These are phyloP conservation scores for Stevia rebaudiana DNA, from an alignment of 140 eudicot genomes.

Conservation along the genomic window DNA sequence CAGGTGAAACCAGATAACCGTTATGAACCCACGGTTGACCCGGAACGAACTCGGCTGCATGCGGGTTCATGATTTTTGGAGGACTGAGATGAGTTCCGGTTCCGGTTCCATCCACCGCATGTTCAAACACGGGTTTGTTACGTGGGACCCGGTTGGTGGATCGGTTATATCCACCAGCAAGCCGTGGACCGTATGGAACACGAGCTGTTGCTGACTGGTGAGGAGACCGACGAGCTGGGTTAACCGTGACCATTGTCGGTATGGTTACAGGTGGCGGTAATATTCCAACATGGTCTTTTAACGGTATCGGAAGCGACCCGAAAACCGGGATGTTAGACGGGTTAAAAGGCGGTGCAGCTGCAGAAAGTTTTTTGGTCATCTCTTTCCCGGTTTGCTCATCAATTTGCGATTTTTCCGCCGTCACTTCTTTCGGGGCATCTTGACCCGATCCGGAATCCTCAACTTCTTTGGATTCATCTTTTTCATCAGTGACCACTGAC, in stretches of 20 bases:
- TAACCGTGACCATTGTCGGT: conserved; percentile 60
- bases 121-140: conserved; percentile 48
- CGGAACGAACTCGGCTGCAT: conserved; percentile 86
- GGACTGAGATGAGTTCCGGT: conserved; percentile 55
- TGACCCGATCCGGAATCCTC: conserved; percentile 16
- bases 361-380: conserved; percentile 75
- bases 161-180: conserved; percentile 75
- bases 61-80: conserved; percentile 81
- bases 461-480: conserved; percentile 8
- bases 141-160: conserved; percentile 58
- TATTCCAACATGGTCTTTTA: conserved; percentile 69
- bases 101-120: conserved; percentile 40
- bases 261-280: conserved; percentile 78
- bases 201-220: conserved; percentile 95
- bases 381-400: conserved; percentile 59
- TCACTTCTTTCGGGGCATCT: conserved; percentile 17
- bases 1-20: conserved; percentile 52
- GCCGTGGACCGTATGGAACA: conserved; percentile 93
- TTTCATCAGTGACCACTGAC: conserved; percentile 5
- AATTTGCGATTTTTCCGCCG: conserved; percentile 22
- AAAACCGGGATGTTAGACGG: conserved; percentile 64
- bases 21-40: conserved; percentile 77
- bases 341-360: conserved; percentile 87
- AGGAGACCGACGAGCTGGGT: conserved; percentile 75
- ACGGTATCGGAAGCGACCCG: conserved; percentile 54